Evolutionary conservation across 805 yeast genomes (phyloP).

Genomic region (Lachancea thermotolerans): DNA sequence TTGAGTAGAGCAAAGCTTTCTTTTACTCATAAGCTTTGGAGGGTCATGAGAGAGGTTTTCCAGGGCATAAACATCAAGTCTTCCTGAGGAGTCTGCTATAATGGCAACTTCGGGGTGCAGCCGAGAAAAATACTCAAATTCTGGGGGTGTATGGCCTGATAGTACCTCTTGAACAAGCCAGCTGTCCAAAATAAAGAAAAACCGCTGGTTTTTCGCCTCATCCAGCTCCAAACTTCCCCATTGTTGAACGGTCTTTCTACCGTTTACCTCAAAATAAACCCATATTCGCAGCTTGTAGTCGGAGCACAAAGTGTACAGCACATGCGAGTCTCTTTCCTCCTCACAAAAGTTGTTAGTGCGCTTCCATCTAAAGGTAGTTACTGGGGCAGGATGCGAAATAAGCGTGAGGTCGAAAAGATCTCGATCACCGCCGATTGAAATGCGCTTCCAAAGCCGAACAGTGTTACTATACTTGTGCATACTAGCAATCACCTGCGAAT

Average conservation of each 20-base stretch:
- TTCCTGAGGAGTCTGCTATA: slow-evolving; percentile 37
- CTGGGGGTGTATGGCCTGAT: slow-evolving; percentile 10
- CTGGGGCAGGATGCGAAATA: slow-evolving; percentile 55
- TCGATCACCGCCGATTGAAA: slow-evolving; percentile 57
- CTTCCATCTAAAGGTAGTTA: slow-evolving; percentile 57
- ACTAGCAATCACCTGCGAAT: slow-evolving; percentile 60
- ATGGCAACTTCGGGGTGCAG: slow-evolving; percentile 39
- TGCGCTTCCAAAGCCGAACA: slow-evolving; percentile 73
- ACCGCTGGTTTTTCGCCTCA: slow-evolving; percentile 18
- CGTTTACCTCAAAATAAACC: slow-evolving; percentile 56
- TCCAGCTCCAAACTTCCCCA: slow-evolving; percentile 45
- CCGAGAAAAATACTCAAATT: slow-evolving; percentile 19
- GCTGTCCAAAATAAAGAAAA: slow-evolving; percentile 38
- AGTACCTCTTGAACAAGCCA: slow-evolving; percentile 30
- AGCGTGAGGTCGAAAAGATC: slow-evolving; percentile 63
- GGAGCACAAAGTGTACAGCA: slow-evolving; percentile 57
- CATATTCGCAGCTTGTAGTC: slow-evolving; percentile 60
- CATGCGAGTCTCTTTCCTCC: slow-evolving; percentile 38
- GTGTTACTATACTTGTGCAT: slow-evolving; percentile 56
- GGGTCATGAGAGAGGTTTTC: slow-evolving; percentile 47
- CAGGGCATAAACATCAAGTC: slow-evolving; percentile 39
- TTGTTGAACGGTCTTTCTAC: slow-evolving; percentile 47
- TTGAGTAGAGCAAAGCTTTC: slow-evolving; percentile 29
- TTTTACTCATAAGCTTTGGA: slow-evolving; percentile 45
- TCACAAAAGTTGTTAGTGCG: slow-evolving; percentile 25